Percentiles rank a stretch among this genome's conserved stretches.
Evolutionary conservation across 2,329 filamentous ascomycete species (phyloP).

Genomic region (Curvularia eragrostidis): DNA sequence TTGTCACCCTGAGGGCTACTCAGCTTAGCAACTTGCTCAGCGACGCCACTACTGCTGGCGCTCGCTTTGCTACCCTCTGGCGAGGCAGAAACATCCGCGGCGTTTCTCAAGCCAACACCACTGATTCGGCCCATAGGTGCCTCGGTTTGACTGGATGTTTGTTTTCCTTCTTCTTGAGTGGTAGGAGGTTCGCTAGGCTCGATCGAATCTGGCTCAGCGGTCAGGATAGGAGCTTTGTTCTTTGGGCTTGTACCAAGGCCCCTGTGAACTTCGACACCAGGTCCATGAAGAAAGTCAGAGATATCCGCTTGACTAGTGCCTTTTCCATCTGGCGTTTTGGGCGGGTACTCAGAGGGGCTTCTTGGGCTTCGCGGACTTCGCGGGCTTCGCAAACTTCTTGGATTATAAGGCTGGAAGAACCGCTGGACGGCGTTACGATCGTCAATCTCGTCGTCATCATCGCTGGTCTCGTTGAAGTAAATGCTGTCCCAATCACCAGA

Average conservation of each 20-base stretch:
- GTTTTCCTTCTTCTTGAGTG: slow-evolving; percentile 22
- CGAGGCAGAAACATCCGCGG: slow-evolving; percentile 36
- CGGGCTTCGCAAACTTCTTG: slow-evolving; percentile 26
- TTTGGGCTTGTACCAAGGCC: slow-evolving; percentile 46
- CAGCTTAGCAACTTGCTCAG: slow-evolving; percentile 45
- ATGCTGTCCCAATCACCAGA: slow-evolving; percentile 58
- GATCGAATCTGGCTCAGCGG: slow-evolving; percentile 39
- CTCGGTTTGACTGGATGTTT: slow-evolving; percentile 28
- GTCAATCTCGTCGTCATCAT: slow-evolving; percentile 55
- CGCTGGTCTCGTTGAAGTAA: slow-evolving; percentile 57
- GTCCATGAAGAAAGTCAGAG: slow-evolving; percentile 42
- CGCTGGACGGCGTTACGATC: slow-evolving; percentile 48
- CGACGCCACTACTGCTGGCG: slow-evolving; percentile 37
- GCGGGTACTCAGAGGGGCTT: slow-evolving; percentile 21
- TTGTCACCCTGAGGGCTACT: slow-evolving; percentile 28
- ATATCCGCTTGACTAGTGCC: slow-evolving; percentile 53
- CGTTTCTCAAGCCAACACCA: slow-evolving; percentile 42
- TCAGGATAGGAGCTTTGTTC: slow-evolving; percentile 21
- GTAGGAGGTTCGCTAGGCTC: slow-evolving; percentile 31
- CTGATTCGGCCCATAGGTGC: slow-evolving; percentile 35
- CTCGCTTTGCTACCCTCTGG: slow-evolving; percentile 23
- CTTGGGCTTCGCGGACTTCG: no score
- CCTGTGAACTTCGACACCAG: slow-evolving; percentile 47
- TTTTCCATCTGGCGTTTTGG: slow-evolving; percentile 28
- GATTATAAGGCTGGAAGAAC: slow-evolving; percentile 42